A percentile compares a stretch with the other conserved stretches of the same genome.
Conservation (phyloP, 768 basidiomycete species). For the Butyriboletus loyo region DNA sequence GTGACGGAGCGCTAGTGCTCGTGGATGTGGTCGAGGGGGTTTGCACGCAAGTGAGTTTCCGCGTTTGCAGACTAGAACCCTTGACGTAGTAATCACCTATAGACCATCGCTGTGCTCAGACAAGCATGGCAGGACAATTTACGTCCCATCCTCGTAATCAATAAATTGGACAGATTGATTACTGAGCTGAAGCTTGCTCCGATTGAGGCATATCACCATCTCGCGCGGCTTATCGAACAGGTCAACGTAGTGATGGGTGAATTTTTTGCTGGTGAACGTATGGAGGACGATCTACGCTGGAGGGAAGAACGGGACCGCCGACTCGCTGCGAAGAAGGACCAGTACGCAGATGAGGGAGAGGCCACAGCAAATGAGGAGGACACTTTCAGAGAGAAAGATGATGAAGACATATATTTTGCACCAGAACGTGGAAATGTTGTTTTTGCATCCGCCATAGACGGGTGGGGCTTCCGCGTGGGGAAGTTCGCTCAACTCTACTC, state of each 20-base stretch:
- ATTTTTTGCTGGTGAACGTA: slow-evolving; percentile 91
- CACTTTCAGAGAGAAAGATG: slow-evolving; percentile 91
- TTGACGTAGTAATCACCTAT: slow-evolving; percentile 2
- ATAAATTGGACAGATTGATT: slow-evolving; percentile 93
- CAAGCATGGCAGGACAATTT: slow-evolving; percentile 93
- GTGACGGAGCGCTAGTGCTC: slow-evolving; percentile 92
- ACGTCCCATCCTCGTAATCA: slow-evolving; percentile 90
- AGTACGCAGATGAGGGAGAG: slow-evolving; percentile 62
- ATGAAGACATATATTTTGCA: slow-evolving; percentile 96
- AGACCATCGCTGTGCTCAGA: slow-evolving; percentile 94
- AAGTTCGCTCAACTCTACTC: slow-evolving; percentile 94
- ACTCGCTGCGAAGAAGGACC: slow-evolving; percentile 71
- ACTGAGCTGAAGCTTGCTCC: slow-evolving; percentile 91
- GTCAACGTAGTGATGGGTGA: slow-evolving; percentile 98
- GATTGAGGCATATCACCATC: slow-evolving; percentile 90
- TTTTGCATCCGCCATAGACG: slow-evolving; percentile 93
- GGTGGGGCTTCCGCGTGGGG: slow-evolving; percentile 94
- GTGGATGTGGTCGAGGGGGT: slow-evolving; percentile 98
- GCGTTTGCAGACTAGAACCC: background rate
- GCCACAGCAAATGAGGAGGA: slow-evolving; percentile 56
- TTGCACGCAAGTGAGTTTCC: slow-evolving; percentile 79
- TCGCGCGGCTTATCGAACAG: slow-evolving; percentile 90
- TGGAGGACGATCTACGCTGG: slow-evolving; percentile 96
- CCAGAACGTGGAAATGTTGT: slow-evolving; percentile 95
- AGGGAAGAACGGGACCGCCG: slow-evolving; percentile 87